phyloP scores from a whole-genome alignment of 2,329 filamentous ascomycete species.

The Raffaelea arxii region DNA sequence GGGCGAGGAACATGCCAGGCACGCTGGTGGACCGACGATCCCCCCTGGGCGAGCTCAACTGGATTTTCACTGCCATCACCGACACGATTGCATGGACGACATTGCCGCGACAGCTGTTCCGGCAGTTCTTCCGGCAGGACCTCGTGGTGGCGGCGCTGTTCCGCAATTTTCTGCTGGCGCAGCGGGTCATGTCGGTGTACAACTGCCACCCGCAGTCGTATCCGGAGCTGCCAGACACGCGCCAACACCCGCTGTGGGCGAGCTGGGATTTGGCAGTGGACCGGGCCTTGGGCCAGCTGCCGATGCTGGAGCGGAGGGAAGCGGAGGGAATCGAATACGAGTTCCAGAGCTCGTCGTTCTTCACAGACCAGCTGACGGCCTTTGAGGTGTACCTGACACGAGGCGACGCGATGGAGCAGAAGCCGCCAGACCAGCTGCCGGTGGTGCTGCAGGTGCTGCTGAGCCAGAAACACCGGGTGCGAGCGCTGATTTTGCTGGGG shows the following conservation, averaged over 20 bases:
- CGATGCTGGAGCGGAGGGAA: conserved; percentile 72
- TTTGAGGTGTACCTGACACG: conserved; percentile 91
- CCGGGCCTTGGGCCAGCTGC: conserved; percentile 83
- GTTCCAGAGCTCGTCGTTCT: conserved; percentile 91
- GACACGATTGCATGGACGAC: conserved; percentile 99
- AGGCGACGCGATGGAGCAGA: conserved; percentile 70
- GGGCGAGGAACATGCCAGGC: conserved; percentile 82
- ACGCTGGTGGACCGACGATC: conserved; percentile 87
- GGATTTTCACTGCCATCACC: conserved; percentile 98
- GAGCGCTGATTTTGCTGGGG: conserved; percentile 82
- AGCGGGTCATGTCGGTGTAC: conserved; percentile 92
- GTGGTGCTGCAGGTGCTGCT: conserved; percentile 93
- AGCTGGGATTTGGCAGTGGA: conserved; percentile 98
- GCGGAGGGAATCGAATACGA: conserved; percentile 69
- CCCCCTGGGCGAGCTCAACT: conserved; percentile 91
- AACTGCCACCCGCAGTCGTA: conserved; percentile 92
- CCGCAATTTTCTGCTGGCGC: conserved; percentile 87
- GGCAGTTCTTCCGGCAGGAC: conserved; percentile 94
- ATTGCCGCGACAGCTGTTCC: conserved; percentile 79
- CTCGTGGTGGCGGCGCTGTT: conserved; percentile 98
- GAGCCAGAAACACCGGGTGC: conserved; percentile 86
- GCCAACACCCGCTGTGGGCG: conserved; percentile 89
- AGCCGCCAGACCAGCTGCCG: conserved; percentile 86
- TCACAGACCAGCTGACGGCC: conserved; percentile 91
- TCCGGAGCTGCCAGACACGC: conserved; percentile 85